Conservation (phyloP, 441 rosid genomes). For the Isatis lusitanica region DNA sequence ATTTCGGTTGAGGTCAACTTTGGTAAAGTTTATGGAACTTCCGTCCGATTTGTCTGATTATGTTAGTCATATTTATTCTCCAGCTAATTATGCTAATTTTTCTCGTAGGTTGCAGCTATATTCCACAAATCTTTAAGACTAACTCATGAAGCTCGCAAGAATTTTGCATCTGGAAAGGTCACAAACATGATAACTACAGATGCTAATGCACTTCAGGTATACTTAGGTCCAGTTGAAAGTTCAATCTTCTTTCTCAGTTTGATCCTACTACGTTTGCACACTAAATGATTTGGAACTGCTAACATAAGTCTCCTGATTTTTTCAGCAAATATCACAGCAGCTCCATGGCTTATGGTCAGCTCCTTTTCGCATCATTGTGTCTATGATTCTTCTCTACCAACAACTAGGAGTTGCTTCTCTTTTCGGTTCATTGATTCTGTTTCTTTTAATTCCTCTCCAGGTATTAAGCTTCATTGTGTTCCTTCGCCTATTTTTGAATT, state of each 20-base stretch:
- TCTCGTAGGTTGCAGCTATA: constrained; percentile 82
- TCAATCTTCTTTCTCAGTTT: neutral
- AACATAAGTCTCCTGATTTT: constrained; percentile 5
- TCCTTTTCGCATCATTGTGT: constrained; percentile 77
- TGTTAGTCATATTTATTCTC: constrained; percentile 18
- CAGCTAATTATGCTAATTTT: constrained; percentile 24
- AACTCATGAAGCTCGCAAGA: constrained; percentile 82
- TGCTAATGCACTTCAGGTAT: constrained; percentile 84
- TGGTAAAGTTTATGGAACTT: constrained; percentile 52
- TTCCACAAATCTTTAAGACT: constrained; percentile 79
- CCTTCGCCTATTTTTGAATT: neutral
- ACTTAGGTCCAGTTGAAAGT: neutral
- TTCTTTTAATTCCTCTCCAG: constrained; percentile 79
- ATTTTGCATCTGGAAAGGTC: constrained; percentile 83
- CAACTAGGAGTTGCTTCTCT: constrained; percentile 91
- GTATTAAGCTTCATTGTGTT: constrained; percentile 37
- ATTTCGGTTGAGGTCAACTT: constrained; percentile 82
- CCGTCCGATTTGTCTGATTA: neutral
- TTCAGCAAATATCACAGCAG: constrained; percentile 77
- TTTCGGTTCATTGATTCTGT: constrained; percentile 69
- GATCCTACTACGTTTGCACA: neutral
- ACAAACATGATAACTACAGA: constrained; percentile 97
- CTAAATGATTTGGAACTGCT: neutral
- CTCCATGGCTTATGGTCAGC: constrained; percentile 92
- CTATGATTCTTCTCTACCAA: constrained; percentile 88